Conservation (phyloP, 169 alveolate genomes). For the Babesia bovis region DNA sequence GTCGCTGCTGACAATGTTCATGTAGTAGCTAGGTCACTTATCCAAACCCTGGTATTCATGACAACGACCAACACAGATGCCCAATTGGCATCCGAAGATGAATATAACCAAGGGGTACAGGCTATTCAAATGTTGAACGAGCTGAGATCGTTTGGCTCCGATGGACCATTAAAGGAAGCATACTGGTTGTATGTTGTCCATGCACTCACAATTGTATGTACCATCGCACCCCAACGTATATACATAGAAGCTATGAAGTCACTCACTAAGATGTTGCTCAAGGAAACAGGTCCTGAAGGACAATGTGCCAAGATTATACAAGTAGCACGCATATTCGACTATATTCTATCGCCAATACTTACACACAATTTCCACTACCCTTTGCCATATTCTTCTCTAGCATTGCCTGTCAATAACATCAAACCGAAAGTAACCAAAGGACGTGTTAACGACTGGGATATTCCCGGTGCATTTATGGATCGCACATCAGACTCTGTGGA, state of each 20-base stretch:
- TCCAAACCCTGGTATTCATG: conserved; percentile 51
- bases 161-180: conserved; percentile 7
- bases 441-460: not conserved
- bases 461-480: conserved; percentile 3
- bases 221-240: conserved; percentile 52
- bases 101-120: conserved; percentile 29
- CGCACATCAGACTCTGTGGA: not conserved
- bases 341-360: conserved; percentile 55
- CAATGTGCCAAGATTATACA: conserved; percentile 31
- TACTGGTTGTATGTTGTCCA: conserved; percentile 58
- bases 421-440: not conserved
- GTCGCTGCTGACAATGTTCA: not conserved
- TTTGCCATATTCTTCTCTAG: conserved; percentile 3
- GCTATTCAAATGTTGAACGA: conserved; percentile 58
- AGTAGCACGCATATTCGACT: conserved; percentile 56
- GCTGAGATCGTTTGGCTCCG: conserved; percentile 25
- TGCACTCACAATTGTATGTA: conserved; percentile 47
- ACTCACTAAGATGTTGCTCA: conserved; percentile 43
- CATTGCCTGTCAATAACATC: conserved; percentile 13
- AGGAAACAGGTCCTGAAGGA: conserved; percentile 41
- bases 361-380: conserved; percentile 62
- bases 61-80: not conserved
- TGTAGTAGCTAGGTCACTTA: conserved; percentile 5
- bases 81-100: not conserved
- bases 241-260: conserved; percentile 61